Conservation (phyloP, 2,329 filamentous ascomycete genomes). For the Pseudogymnoascus sp. region DNA sequence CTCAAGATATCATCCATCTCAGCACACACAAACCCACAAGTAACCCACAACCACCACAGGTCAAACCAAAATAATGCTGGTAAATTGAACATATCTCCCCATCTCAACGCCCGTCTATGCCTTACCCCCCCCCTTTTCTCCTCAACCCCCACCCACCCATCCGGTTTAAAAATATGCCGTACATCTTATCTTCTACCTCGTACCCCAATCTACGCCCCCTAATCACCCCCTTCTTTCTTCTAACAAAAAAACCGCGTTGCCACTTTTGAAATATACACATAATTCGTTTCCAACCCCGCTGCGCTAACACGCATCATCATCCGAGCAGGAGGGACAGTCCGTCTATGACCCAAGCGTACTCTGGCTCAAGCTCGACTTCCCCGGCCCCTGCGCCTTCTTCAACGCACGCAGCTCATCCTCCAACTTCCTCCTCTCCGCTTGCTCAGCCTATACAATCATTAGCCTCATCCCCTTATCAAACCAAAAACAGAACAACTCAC, state of each 20-base stretch:
- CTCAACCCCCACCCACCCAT: not conserved
- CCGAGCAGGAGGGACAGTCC: not conserved
- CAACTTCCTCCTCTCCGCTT: slow-evolving; percentile 60
- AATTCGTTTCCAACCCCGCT: not conserved
- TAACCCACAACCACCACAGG: not conserved
- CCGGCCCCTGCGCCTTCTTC: slow-evolving; percentile 25
- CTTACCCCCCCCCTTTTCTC: not conserved
- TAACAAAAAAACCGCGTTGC: not conserved
- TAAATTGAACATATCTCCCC: not conserved
- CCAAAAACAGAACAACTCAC: slow-evolving; percentile 36
- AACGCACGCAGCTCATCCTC: slow-evolving; percentile 52
- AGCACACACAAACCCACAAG: not conserved
- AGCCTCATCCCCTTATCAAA: slow-evolving; percentile 10
- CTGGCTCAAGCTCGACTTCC: slow-evolving; percentile 28
- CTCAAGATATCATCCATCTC: not conserved
- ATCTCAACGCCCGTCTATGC: not conserved
- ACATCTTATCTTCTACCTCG: not conserved
- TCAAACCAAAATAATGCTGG: not conserved
- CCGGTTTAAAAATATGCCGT: not conserved
- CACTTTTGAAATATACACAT: slow-evolving; percentile 4
- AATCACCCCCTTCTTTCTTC: not conserved
- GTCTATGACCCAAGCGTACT: not conserved
- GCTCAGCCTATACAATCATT: slow-evolving; percentile 46
- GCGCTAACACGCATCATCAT: not conserved
- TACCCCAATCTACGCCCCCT: not conserved